phyloP scores from a whole-genome alignment of 306 rosid species.

The Medicago arabica region DNA sequence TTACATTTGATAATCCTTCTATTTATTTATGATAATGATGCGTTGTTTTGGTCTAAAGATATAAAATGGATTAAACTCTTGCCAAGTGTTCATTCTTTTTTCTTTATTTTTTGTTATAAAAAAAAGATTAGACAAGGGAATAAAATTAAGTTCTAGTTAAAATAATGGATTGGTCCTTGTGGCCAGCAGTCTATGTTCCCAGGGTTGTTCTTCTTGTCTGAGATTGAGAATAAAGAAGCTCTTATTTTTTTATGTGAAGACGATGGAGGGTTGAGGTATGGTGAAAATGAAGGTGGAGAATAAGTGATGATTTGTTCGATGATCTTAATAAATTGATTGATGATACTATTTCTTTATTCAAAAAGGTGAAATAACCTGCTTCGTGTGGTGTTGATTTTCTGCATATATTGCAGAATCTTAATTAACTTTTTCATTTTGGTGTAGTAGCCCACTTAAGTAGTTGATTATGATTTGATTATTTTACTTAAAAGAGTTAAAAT shows the following conservation, averaged over 20 bases:
- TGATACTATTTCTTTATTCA: slow-evolving; percentile 1
- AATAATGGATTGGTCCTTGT: too few species aligned
- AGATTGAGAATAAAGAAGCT: background rate
- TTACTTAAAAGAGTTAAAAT: too few species aligned
- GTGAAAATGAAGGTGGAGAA: background rate
- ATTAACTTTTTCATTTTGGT: slow-evolving; percentile 1
- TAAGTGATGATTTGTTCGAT: background rate
- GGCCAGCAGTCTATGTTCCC: too few species aligned
- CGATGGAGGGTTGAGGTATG: background rate
- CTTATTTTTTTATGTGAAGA: background rate
- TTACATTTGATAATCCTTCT: background rate
- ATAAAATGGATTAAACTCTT: background rate
- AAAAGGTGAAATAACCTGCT: background rate
- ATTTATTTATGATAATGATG: background rate
- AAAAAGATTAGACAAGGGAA: too few species aligned
- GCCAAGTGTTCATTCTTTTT: background rate
- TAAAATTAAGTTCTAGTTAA: too few species aligned
- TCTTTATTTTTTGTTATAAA: too few species aligned
- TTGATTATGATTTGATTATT: too few species aligned
- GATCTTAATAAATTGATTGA: slow-evolving; percentile 3
- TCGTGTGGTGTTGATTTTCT: background rate
- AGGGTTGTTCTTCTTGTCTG: background rate
- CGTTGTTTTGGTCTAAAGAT: background rate
- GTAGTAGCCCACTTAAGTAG: background rate
- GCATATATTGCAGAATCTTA: slow-evolving; percentile 6